Conservation (phyloP, 2,329 filamentous ascomycete species). For the Penicillium corylophilum region DNA sequence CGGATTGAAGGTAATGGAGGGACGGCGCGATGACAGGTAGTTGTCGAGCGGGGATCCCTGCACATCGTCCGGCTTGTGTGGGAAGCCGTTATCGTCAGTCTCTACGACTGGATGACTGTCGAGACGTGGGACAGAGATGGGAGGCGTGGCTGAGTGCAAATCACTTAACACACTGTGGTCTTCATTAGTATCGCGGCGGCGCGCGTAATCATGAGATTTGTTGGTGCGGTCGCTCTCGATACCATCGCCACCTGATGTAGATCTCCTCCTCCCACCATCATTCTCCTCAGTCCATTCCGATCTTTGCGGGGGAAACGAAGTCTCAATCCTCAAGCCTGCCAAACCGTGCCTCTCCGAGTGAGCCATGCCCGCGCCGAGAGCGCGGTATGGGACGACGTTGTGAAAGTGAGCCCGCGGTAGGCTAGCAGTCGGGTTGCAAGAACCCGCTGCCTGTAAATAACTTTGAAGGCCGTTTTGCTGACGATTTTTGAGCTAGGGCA, state of each 20-base stretch:
- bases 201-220: slow-evolving; percentile 34
- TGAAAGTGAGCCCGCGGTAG: slow-evolving; percentile 11
- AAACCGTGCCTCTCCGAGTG: slow-evolving; percentile 35
- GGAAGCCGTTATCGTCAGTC: slow-evolving; percentile 30
- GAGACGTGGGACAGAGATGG: slow-evolving; percentile 46
- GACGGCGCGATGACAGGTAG: slow-evolving; percentile 41
- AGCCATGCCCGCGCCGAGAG: slow-evolving; percentile 39
- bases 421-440: slow-evolving; percentile 22
- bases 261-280: slow-evolving; percentile 22
- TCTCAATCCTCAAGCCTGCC: slow-evolving; percentile 41
- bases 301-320: slow-evolving; percentile 33
- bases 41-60: slow-evolving; percentile 41
- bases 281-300: slow-evolving; percentile 27
- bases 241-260: slow-evolving; percentile 32
- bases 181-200: slow-evolving; percentile 39
- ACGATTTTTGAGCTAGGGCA: slow-evolving; percentile 4
- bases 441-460: slow-evolving; percentile 15
- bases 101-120: slow-evolving; percentile 30
- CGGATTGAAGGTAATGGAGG: slow-evolving; percentile 45
- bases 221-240: slow-evolving; percentile 40
- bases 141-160: slow-evolving; percentile 44
- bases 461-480: slow-evolving; percentile 7
- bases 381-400: slow-evolving; percentile 15
- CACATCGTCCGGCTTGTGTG: slow-evolving; percentile 39
- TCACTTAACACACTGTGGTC: slow-evolving; percentile 40